Conservation (phyloP, 2,329 filamentous ascomycete species). For the Fusarium duplospermum region DNA sequence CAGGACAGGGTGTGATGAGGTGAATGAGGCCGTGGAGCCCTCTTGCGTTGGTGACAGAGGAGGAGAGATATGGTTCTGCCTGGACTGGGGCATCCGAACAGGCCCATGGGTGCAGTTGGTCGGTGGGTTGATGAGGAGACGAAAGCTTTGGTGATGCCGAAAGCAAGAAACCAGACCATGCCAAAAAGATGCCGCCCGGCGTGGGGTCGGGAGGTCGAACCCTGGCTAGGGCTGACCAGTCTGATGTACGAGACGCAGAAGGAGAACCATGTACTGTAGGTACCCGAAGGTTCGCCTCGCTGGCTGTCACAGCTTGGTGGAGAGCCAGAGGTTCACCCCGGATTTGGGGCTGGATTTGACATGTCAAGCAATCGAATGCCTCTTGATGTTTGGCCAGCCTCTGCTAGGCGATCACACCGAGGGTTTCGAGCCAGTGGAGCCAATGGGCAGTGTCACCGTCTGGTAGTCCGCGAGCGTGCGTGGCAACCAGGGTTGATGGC, state of each 20-base stretch:
- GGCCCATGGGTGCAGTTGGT: background rate
- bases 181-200: conserved; percentile 10
- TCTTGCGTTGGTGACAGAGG: conserved; percentile 16
- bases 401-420: conserved; percentile 15
- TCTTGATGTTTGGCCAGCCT: conserved; percentile 22
- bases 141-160: conserved; percentile 3
- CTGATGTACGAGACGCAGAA: background rate
- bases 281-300: conserved; percentile 30
- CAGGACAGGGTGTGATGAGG: conserved; percentile 11
- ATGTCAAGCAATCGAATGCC: conserved; percentile 15
- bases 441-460: conserved; percentile 11
- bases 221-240: conserved; percentile 39
- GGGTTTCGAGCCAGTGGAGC: conserved; percentile 22
- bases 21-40: conserved; percentile 1
- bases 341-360: conserved; percentile 37
- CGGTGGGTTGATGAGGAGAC: background rate
- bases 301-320: conserved; percentile 42
- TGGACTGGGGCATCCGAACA: conserved; percentile 3
- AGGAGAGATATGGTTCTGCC: background rate
- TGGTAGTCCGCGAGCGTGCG: conserved; percentile 1
- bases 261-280: conserved; percentile 30
- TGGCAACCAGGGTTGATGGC: conserved; percentile 3
- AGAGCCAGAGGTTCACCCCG: conserved; percentile 38
- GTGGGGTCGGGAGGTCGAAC: conserved; percentile 31
- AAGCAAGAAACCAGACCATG: conserved; percentile 27